Percentiles rank a stretch among this genome's conserved stretches.
Evolutionary conservation across 306 rosid species (phyloP).

Genomic region (Dalbergia oliveri): DNA sequence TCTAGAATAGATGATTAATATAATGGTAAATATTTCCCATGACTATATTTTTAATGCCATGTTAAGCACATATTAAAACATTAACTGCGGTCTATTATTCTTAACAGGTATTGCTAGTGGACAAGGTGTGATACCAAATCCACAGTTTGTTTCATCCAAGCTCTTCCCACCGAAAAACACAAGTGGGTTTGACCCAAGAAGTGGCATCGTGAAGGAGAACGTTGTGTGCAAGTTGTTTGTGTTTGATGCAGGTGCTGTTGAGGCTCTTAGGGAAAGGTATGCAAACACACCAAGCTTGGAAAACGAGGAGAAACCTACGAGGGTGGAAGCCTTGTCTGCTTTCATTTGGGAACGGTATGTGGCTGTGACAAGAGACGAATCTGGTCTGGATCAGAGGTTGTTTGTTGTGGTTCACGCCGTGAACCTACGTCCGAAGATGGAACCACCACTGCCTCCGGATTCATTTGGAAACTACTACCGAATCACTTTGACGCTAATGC

Average conservation of each 20-base stretch:
- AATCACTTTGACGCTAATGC: conserved; percentile 38
- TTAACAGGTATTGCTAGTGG: conserved; percentile 39
- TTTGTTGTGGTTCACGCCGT: conserved; percentile 54
- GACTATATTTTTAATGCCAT: too few relatives aligned
- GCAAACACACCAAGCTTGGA: not conserved
- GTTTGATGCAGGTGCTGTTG: conserved; percentile 53
- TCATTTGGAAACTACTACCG: conserved; percentile 59
- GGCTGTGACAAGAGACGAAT: conserved; percentile 40
- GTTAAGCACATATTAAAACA: too few relatives aligned
- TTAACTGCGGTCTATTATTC: too few relatives aligned
- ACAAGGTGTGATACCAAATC: conserved; percentile 8
- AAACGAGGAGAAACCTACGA: conserved; percentile 48
- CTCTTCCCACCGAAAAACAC: conserved; percentile 65
- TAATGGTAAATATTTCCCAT: too few relatives aligned
- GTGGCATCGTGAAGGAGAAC: conserved; percentile 49
- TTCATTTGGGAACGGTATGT: conserved; percentile 71
- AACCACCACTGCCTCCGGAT: conserved; percentile 47
- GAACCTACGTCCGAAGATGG: conserved; percentile 62
- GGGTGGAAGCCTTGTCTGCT: conserved; percentile 65
- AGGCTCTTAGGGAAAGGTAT: conserved; percentile 52
- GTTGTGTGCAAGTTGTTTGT: conserved; percentile 60
- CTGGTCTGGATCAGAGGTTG: conserved; percentile 2
- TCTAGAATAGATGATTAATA: too few relatives aligned
- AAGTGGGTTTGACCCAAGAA: conserved; percentile 45
- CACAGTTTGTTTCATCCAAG: conserved; percentile 54